These are phyloP conservation scores for Leptomonas seymouri DNA, from an alignment of 208 protist species.

Conservation along the genomic window DNA sequence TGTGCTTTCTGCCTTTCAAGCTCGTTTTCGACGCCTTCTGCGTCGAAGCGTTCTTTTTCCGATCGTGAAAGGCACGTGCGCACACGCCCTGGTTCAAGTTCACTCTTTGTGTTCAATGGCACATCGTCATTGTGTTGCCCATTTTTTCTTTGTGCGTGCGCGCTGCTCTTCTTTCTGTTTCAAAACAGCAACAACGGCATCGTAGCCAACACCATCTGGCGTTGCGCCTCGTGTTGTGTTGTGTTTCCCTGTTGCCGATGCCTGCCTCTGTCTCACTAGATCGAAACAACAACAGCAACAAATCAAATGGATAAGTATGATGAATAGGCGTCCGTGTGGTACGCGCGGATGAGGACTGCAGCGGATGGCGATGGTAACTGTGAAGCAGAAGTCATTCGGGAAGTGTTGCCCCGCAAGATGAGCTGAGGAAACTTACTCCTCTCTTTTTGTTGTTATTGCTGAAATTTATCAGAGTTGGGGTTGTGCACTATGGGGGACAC, in stretches of 20 bases:
- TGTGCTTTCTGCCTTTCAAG: too few species aligned
- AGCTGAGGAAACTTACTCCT: neutral
- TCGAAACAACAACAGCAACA: neutral
- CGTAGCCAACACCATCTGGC: too few species aligned
- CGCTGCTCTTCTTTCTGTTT: too few species aligned
- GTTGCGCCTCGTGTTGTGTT: neutral
- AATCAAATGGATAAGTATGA: neutral
- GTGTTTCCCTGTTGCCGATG: neutral
- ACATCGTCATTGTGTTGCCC: neutral
- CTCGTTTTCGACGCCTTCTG: too few species aligned
- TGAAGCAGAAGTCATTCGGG: neutral
- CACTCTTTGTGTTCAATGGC: neutral
- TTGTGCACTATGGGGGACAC: too few species aligned
- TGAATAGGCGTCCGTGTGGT: too few species aligned
- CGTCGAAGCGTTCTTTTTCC: too few species aligned
- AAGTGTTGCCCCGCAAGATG: neutral
- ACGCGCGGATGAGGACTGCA: too few species aligned
- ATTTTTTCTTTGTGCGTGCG: neutral
- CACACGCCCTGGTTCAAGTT: neutral
- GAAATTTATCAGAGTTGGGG: too few species aligned
- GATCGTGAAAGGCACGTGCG: too few species aligned
- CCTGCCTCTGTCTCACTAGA: neutral
- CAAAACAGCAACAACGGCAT: too few species aligned
- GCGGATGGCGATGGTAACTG: too few species aligned
- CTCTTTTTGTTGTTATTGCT: neutral